Conservation (phyloP, 148 eudicot genomes). For the Salicornia ramosissima region DNA sequence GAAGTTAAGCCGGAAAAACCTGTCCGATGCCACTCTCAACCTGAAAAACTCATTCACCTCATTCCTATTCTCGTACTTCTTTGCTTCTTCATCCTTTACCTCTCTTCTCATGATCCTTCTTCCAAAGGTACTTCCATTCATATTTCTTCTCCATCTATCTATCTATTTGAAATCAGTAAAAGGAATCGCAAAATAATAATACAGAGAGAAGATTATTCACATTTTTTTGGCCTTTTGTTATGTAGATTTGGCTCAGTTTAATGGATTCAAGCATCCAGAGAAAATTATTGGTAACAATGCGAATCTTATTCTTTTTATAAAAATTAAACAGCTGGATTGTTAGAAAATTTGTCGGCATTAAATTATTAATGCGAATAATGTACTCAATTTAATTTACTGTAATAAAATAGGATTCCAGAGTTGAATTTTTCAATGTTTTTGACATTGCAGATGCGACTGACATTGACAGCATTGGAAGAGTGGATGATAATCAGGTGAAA, state of each 20-base stretch:
- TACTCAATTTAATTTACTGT: too few species aligned
- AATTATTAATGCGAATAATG: not conserved
- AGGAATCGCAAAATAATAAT: too few species aligned
- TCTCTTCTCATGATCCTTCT: slow-evolving; percentile 76
- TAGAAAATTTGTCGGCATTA: not conserved
- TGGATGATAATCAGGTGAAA: slow-evolving; percentile 8
- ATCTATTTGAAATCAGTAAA: too few species aligned
- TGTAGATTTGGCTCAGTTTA: slow-evolving; percentile 29
- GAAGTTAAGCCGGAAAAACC: slow-evolving; percentile 54
- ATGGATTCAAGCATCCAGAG: slow-evolving; percentile 28
- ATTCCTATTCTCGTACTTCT: slow-evolving; percentile 62
- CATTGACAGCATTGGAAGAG: slow-evolving; percentile 23
- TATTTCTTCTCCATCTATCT: too few species aligned
- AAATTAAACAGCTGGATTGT: too few species aligned
- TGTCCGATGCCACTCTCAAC: slow-evolving; percentile 22
- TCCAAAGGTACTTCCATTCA: slow-evolving; percentile 36
- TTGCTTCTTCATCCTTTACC: slow-evolving; percentile 73
- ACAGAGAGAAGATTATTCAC: not conserved
- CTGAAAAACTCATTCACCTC: slow-evolving; percentile 53
- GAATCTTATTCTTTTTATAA: not conserved
- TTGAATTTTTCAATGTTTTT: too few species aligned
- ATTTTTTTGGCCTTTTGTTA: not conserved
- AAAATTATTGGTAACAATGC: slow-evolving; percentile 29
- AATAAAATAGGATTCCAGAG: too few species aligned
- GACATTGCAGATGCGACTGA: slow-evolving; percentile 18